Conservation (phyloP, 306 rosid genomes). For the Castanospermum australe region DNA sequence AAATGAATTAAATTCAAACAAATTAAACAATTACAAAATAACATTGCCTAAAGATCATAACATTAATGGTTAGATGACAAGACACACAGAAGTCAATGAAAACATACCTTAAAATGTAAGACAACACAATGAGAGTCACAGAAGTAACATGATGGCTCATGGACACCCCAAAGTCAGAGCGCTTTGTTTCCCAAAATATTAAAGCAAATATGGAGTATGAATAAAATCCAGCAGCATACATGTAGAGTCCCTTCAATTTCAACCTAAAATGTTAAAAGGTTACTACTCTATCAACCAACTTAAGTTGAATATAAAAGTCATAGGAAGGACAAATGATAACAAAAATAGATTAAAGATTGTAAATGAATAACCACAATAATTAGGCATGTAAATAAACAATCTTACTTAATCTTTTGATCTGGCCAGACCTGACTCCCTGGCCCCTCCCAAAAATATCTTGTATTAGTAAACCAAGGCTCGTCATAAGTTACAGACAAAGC, state of each 20-base stretch:
- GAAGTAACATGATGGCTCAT: constrained; percentile 95
- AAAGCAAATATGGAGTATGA: constrained; percentile 92
- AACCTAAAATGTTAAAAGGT: constrained; percentile 58
- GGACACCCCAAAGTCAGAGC: constrained; percentile 91
- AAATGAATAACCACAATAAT: constrained; percentile 23
- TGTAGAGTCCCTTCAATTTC: constrained; percentile 81
- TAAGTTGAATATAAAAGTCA: constrained; percentile 13
- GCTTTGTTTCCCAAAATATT: constrained; percentile 94
- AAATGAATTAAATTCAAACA: not conserved
- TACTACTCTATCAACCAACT: constrained; percentile 5
- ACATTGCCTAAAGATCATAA: constrained; percentile 7
- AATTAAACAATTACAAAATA: not conserved
- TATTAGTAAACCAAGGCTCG: constrained; percentile 86
- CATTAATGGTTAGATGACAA: constrained; percentile 18
- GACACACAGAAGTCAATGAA: constrained; percentile 24
- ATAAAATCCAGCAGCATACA: constrained; percentile 92
- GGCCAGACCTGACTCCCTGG: constrained; percentile 96
- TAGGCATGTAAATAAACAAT: constrained; percentile 4
- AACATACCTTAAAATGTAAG: constrained; percentile 75
- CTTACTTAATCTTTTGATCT: constrained; percentile 88
- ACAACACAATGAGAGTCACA: constrained; percentile 70
- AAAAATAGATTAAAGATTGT: not conserved
- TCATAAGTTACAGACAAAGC: constrained; percentile 69
- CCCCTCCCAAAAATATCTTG: constrained; percentile 84
- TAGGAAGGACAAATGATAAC: constrained; percentile 10